phyloP scores from a whole-genome alignment of 345 rosid genomes.

The Excoecaria cochinchinensis region DNA sequence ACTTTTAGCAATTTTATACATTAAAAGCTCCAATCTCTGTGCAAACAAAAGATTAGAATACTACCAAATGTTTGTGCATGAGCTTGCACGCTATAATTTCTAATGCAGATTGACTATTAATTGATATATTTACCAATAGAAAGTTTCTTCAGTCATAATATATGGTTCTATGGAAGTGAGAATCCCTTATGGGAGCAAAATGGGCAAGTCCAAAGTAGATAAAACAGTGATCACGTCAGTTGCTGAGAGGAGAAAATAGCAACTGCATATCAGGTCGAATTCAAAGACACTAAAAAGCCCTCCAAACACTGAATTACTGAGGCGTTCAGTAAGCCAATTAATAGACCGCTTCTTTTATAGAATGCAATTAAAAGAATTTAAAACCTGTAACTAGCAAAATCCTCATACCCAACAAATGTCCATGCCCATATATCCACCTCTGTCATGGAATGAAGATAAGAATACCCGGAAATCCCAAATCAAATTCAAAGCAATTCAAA shows the following conservation, averaged over 20 bases:
- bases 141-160: neutral
- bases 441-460: neutral
- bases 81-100: neutral
- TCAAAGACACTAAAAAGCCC: neutral
- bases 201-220: neutral
- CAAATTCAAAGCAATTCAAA: neutral
- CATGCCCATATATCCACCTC: neutral
- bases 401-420: neutral
- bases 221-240: neutral
- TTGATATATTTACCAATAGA: neutral
- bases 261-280: neutral
- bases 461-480: neutral
- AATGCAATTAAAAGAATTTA: neutral
- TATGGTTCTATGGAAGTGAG: neutral
- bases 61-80: neutral
- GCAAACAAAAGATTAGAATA: neutral
- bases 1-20: neutral
- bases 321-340: neutral
- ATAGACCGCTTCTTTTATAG: neutral
- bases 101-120: neutral
- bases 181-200: neutral
- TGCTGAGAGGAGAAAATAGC: neutral
- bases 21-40: neutral
- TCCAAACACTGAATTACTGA: neutral
- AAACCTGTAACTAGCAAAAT: neutral